Base-by-base conservation (phyloP, 768 basidiomycete species). In the Leccinum arenicola region DNA sequence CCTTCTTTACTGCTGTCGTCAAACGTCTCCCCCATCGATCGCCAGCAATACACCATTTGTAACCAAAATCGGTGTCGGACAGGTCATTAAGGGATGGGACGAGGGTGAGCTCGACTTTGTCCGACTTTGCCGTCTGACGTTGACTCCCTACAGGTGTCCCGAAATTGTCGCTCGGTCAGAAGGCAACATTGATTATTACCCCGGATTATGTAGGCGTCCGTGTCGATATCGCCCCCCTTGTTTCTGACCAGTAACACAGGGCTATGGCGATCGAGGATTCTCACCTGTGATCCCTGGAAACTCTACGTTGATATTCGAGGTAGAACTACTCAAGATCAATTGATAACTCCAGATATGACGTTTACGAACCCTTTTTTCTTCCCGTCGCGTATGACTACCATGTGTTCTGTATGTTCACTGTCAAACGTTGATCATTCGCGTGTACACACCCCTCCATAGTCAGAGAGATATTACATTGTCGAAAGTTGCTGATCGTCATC, bases 81-180 rank as follows among this genome's bases (percentile, higher is more conserved):
- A 87, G 68, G 93, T 95, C 50, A 94, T 95, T 76, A 88, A 80
- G 68, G 91, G 93, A 31, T 95, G 92, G 93, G 93, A 94, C 68
- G 90, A 93, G 72, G 93, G 93, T 87, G 63, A 65, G 80, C 74
- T 36, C 8, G 14, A 12, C 9, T 19, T 48, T 29, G 36, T 4
- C 12, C 35, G 11, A 31, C 8, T 23, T 33, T 29, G 6, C 15
- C 11, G 12, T 49, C 8, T 11, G 17, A 17, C 10, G 27, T 61
- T 36, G 62, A 56, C 43, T 29, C 36, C 50, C 9, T 6, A 50
- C 66, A 93, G 91, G 86, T 52, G 91, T 95, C 15, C 84, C 81
- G 5, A 78, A 91, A 75, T 76, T 95, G 61, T 91, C 90, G 11
- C 36, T 91, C 33, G 91, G 91, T 64, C 68, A 89, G 73, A 93